Conservation (phyloP, 2,329 filamentous ascomycete genomes). For the Shiraia bambusicola region DNA sequence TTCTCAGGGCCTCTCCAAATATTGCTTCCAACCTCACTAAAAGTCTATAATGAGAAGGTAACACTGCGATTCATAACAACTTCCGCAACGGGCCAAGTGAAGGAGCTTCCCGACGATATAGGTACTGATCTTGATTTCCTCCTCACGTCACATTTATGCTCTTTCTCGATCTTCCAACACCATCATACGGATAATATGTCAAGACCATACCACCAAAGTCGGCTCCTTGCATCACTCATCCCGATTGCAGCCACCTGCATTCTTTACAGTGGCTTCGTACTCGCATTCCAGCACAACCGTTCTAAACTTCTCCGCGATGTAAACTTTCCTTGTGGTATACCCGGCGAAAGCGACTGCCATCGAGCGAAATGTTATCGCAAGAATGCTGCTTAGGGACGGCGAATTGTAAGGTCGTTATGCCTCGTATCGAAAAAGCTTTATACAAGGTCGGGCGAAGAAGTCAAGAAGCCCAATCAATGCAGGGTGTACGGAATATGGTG, state of each 20-base stretch:
- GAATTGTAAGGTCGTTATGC: constrained; percentile 14
- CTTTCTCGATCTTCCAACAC: constrained; percentile 7
- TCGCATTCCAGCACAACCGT: constrained; percentile 18
- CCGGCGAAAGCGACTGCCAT: constrained; percentile 10
- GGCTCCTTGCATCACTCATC: constrained; percentile 15
- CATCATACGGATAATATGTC: constrained; percentile 15
- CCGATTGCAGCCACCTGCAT: constrained; percentile 5
- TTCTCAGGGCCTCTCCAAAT: too few relatives aligned
- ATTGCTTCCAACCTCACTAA: background rate
- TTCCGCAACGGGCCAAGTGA: constrained; percentile 3
- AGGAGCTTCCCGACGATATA: constrained; percentile 22
- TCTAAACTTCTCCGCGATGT: constrained; percentile 10
- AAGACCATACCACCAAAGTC: constrained; percentile 16
- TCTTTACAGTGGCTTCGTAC: constrained; percentile 13
- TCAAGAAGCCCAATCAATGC: constrained; percentile 10
- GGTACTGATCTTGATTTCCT: constrained; percentile 12
- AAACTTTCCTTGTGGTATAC: constrained; percentile 24
- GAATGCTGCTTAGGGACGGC: constrained; percentile 17
- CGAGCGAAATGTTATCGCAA: constrained; percentile 14
- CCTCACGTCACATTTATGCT: constrained; percentile 7
- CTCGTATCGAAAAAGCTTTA: constrained; percentile 14
- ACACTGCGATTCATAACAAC: too few relatives aligned
- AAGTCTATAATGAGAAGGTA: too few relatives aligned
- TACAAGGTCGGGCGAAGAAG: constrained; percentile 1
- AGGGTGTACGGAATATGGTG: constrained; percentile 17